Evolutionary conservation across 2,329 filamentous ascomycete species (phyloP).

Genomic region (Periconia digitata): DNA sequence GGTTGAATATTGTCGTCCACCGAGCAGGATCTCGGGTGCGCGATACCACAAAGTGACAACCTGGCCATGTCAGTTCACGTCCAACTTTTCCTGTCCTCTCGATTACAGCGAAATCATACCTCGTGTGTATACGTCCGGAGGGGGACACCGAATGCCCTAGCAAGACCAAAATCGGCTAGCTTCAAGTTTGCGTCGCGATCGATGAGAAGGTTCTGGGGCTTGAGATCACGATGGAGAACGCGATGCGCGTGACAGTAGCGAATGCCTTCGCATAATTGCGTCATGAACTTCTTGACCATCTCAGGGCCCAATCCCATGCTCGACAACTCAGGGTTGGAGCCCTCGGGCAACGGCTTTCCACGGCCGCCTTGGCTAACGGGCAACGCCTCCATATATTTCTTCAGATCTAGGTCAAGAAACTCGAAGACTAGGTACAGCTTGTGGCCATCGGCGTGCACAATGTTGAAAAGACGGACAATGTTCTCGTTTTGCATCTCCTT

Average conservation of each 20-base stretch:
- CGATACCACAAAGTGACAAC: slow-evolving; percentile 95
- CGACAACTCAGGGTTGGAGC: slow-evolving; percentile 64
- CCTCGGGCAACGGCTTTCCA: slow-evolving; percentile 81
- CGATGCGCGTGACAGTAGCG: slow-evolving; percentile 88
- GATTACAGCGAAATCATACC: slow-evolving; percentile 41
- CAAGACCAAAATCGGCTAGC: slow-evolving; percentile 86
- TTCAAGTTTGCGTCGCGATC: slow-evolving; percentile 86
- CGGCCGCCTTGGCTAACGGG: slow-evolving; percentile 82
- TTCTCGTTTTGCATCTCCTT: slow-evolving; percentile 94
- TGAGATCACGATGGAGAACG: slow-evolving; percentile 83
- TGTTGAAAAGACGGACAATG: slow-evolving; percentile 85
- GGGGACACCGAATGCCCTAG: slow-evolving; percentile 87
- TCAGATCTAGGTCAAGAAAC: slow-evolving; percentile 86
- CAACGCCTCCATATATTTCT: slow-evolving; percentile 94
- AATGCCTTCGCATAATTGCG: slow-evolving; percentile 80
- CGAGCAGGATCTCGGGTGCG: slow-evolving; percentile 84
- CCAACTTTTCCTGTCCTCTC: neutral
- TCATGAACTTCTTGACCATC: slow-evolving; percentile 93
- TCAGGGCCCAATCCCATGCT: slow-evolving; percentile 72
- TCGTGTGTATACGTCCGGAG: slow-evolving; percentile 92
- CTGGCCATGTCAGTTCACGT: slow-evolving; percentile 37
- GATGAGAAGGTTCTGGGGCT: slow-evolving; percentile 89
- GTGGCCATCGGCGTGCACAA: slow-evolving; percentile 91
- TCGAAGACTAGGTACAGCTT: slow-evolving; percentile 94
- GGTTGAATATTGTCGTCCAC: slow-evolving; percentile 88